Evolutionary conservation across 1,284 basidiomycete genomes (phyloP).

Genomic region (Schizophyllum commune): DNA sequence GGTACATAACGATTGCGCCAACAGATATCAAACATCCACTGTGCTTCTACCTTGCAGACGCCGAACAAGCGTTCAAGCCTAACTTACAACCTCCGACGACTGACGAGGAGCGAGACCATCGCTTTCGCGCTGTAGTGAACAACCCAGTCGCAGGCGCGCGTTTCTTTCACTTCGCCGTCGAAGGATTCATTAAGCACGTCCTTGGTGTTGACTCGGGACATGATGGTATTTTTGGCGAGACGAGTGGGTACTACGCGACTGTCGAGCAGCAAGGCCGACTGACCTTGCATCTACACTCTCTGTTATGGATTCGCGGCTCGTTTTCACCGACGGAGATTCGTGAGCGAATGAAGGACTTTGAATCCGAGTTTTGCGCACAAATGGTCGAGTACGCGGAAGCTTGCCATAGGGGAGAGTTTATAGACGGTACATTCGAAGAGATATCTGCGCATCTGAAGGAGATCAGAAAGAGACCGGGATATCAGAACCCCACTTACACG

Average conservation of each 20-base stretch:
- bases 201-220: conserved; percentile 16
- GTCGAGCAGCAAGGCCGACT: conserved; percentile 29
- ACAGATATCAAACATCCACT: conserved; percentile 14
- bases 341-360: conserved; percentile 7
- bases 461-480: neutral
- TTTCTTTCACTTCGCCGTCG: conserved; percentile 23
- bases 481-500: neutral
- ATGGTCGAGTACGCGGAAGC: neutral
- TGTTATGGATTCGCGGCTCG: conserved; percentile 22
- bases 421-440: neutral
- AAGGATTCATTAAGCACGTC: conserved; percentile 24
- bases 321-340: conserved; percentile 20
- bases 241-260: conserved; percentile 25
- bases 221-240: conserved; percentile 24
- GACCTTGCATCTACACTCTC: conserved; percentile 25
- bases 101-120: conserved; percentile 2
- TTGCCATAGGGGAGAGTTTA: neutral
- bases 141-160: conserved; percentile 25
- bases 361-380: neutral
- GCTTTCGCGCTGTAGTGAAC: conserved; percentile 11
- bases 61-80: conserved; percentile 12
- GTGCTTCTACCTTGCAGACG: conserved; percentile 20
- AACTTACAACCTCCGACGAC: neutral
- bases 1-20: conserved; percentile 30
- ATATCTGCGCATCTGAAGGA: neutral